Evolutionary conservation across 768 basidiomycete species (phyloP).

Genomic region (Leccinum subgranulosum): DNA sequence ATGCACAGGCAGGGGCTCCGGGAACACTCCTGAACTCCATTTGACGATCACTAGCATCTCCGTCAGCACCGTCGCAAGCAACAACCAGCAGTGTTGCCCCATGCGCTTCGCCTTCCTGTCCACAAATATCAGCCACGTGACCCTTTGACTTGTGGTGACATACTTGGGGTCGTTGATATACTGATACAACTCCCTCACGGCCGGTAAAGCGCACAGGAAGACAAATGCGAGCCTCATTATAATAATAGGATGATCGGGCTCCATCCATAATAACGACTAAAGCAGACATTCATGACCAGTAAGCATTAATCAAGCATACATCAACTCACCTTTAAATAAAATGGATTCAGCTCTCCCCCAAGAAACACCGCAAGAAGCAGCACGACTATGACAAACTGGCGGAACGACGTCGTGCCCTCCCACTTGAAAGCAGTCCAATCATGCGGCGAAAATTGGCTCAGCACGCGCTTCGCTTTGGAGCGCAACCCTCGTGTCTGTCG

Average conservation of each 20-base stretch:
- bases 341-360: slow-evolving; percentile 82
- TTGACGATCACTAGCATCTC: slow-evolving; percentile 79
- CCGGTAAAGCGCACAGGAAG: slow-evolving; percentile 84
- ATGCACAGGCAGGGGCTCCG: slow-evolving; percentile 54
- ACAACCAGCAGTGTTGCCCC: slow-evolving; percentile 87
- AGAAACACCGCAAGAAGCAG: slow-evolving; percentile 74
- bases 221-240: slow-evolving; percentile 69
- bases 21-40: slow-evolving; percentile 75
- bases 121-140: slow-evolving; percentile 1
- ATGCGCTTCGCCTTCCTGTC: slow-evolving; percentile 78
- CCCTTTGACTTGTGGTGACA: slow-evolving; percentile 16
- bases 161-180: slow-evolving; percentile 83
- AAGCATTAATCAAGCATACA: neutral
- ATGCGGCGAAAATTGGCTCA: slow-evolving; percentile 83
- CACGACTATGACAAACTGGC: slow-evolving; percentile 74
- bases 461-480: slow-evolving; percentile 73
- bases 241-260: slow-evolving; percentile 84
- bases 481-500: slow-evolving; percentile 74
- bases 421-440: slow-evolving; percentile 88
- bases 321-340: slow-evolving; percentile 73
- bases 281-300: slow-evolving; percentile 36
- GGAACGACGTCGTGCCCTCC: slow-evolving; percentile 75
- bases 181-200: slow-evolving; percentile 79
- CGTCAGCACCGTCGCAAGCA: slow-evolving; percentile 81
- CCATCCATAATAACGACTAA: slow-evolving; percentile 70